A percentile compares a stretch with the other conserved stretches of the same genome.
phyloP scores from a whole-genome alignment of 805 yeast species.

The Pichia nanzhaoensis region DNA sequence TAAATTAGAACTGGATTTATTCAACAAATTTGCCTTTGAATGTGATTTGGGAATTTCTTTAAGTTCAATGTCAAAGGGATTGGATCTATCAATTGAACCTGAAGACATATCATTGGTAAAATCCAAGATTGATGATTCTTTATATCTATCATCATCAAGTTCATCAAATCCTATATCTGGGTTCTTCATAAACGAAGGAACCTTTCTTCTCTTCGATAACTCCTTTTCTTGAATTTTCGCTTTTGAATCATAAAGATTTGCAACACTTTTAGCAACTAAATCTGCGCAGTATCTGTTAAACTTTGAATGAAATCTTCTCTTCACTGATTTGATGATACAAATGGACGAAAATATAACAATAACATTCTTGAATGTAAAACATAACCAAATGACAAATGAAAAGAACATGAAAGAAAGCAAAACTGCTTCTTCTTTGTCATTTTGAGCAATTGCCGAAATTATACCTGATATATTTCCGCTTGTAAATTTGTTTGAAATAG shows the following conservation, averaged over 20 bases:
- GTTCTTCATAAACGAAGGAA: conserved; percentile 16
- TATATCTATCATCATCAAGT: neutral
- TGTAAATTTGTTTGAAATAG: conserved; percentile 39
- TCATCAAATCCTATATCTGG: neutral
- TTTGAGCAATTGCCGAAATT: conserved; percentile 50
- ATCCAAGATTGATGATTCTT: neutral
- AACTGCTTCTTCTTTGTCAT: conserved; percentile 61
- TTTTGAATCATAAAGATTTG: conserved; percentile 21
- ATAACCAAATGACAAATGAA: conserved; percentile 66
- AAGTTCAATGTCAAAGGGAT: conserved; percentile 6
- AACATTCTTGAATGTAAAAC: conserved; percentile 38
- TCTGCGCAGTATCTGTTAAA: conserved; percentile 21
- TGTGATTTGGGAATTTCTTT: conserved; percentile 8
- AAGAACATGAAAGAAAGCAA: conserved; percentile 68
- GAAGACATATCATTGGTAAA: neutral
- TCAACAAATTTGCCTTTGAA: conserved; percentile 3
- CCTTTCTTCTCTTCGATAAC: conserved; percentile 15
- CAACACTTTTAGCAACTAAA: conserved; percentile 26
- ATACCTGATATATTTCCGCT: conserved; percentile 35
- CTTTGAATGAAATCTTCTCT: conserved; percentile 5
- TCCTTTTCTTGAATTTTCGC: conserved; percentile 16
- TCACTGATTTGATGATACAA: conserved; percentile 16
- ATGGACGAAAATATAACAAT: conserved; percentile 18
- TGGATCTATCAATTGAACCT: conserved; percentile 3
- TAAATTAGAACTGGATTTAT: conserved; percentile 1